Percentiles rank a stretch among this genome's conserved stretches.
phyloP scores from a whole-genome alignment of 305 asterid genomes.

The Salvia sclarea region DNA sequence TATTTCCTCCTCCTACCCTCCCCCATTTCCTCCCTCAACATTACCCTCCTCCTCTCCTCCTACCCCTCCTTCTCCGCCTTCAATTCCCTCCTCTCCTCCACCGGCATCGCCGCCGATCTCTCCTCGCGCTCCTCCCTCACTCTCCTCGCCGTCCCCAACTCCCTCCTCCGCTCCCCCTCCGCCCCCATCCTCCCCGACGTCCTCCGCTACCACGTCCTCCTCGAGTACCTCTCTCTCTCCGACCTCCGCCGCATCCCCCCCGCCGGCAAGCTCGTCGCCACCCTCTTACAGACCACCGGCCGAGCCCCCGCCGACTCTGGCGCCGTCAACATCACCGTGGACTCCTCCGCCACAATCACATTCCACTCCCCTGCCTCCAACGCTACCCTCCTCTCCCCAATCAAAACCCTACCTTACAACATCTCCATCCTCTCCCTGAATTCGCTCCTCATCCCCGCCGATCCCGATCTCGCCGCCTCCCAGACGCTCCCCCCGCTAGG shows the following conservation, averaged over 20 bases:
- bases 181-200: slow-evolving; percentile 47
- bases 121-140: slow-evolving; percentile 46
- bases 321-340: slow-evolving; percentile 57
- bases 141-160: slow-evolving; percentile 44
- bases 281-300: slow-evolving; percentile 78
- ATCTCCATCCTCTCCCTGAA: slow-evolving; percentile 52
- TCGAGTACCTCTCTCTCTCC: slow-evolving; percentile 58
- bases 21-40: slow-evolving; percentile 56
- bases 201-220: slow-evolving; percentile 81
- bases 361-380: slow-evolving; percentile 58
- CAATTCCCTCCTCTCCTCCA: slow-evolving; percentile 54
- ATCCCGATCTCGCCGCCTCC: slow-evolving; percentile 67
- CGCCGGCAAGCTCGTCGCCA: slow-evolving; percentile 58
- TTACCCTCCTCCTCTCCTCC: slow-evolving; percentile 60
- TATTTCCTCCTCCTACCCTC: slow-evolving; percentile 49
- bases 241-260: slow-evolving; percentile 65
- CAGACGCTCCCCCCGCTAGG: slow-evolving; percentile 75
- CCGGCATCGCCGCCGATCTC: slow-evolving; percentile 74
- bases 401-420: slow-evolving; percentile 55
- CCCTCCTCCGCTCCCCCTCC: slow-evolving; percentile 39
- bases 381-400: slow-evolving; percentile 54
- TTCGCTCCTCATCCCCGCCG: slow-evolving; percentile 54
- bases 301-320: slow-evolving; percentile 63
- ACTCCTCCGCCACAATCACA: slow-evolving; percentile 36
- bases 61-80: slow-evolving; percentile 66